Conservation (phyloP, 192 early-diverging fungal genomes). For the Coemansia sp. region DNA sequence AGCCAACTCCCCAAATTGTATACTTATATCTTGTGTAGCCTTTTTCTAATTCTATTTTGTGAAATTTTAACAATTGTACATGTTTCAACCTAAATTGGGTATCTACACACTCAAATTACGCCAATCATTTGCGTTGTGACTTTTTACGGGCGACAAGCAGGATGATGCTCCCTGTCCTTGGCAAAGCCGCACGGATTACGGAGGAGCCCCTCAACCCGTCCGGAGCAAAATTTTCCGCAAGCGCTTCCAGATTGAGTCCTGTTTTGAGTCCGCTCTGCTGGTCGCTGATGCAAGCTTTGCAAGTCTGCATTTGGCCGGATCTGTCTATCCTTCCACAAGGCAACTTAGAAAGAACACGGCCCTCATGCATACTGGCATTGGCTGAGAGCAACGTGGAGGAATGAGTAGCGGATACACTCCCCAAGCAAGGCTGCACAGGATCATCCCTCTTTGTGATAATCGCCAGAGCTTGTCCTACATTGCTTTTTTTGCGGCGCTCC, state of each 20-base stretch:
- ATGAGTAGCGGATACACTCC: not conserved
- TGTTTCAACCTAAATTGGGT: not conserved
- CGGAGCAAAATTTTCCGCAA: conserved; percentile 1
- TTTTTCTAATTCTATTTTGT: not conserved
- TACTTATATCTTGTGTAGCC: conserved; percentile 12
- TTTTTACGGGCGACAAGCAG: not conserved
- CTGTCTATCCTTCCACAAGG: conserved; percentile 3
- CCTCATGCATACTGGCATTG: not conserved
- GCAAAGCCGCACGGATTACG: conserved; percentile 7
- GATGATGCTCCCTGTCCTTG: not conserved
- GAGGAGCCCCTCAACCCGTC: conserved; percentile 2
- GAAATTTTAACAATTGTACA: not conserved
- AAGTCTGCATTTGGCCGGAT: conserved; percentile 1
- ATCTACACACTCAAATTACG: not conserved
- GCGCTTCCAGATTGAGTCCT: not conserved
- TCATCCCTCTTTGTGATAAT: conserved; percentile 2
- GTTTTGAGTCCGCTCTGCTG: conserved; percentile 3
- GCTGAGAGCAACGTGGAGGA: not conserved
- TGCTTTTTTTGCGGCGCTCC: not conserved
- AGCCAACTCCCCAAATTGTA: not conserved
- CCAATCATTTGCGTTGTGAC: not conserved
- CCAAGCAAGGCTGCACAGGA: conserved; percentile 1
- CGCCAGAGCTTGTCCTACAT: not conserved
- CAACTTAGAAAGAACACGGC: not conserved
- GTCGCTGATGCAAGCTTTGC: not conserved